Percentiles rank a stretch among this genome's conserved stretches.
Evolutionary conservation across 768 basidiomycete genomes (phyloP).

Genomic region (Suillus bovinus): DNA sequence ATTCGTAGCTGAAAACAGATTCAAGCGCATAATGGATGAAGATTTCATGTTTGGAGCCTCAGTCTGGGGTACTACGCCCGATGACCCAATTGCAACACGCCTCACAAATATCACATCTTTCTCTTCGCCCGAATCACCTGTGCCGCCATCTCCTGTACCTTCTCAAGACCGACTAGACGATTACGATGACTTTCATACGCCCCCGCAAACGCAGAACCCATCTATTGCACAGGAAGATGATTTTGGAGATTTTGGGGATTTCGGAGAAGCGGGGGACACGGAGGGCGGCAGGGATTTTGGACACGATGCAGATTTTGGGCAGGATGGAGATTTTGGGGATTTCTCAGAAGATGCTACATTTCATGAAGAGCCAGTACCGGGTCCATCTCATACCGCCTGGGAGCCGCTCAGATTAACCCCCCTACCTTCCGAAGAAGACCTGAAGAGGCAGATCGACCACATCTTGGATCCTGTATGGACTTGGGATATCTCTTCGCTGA

Average conservation of each 20-base stretch:
- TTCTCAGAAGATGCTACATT: slow-evolving; percentile 31
- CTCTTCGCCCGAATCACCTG: slow-evolving; percentile 19
- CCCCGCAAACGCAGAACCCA: slow-evolving; percentile 43
- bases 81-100: slow-evolving; percentile 30
- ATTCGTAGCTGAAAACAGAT: slow-evolving; percentile 10
- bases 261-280: slow-evolving; percentile 60
- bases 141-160: slow-evolving; percentile 25
- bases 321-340: slow-evolving; percentile 37
- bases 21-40: slow-evolving; percentile 59
- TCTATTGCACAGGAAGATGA: slow-evolving; percentile 59
- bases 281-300: slow-evolving; percentile 11
- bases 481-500: slow-evolving; percentile 47
- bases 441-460: slow-evolving; percentile 63
- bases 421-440: slow-evolving; percentile 52
- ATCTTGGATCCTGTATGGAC: slow-evolving; percentile 71
- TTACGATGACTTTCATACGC: slow-evolving; percentile 53
- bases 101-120: slow-evolving; percentile 25
- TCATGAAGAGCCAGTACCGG: slow-evolving; percentile 35
- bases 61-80: slow-evolving; percentile 61
- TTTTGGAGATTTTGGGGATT: slow-evolving; percentile 88
- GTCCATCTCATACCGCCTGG: slow-evolving; percentile 52
- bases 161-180: slow-evolving; percentile 48
- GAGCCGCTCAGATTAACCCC: slow-evolving; percentile 65
- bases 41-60: slow-evolving; percentile 72
- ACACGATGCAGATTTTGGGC: slow-evolving; percentile 38